Evolutionary conservation across 345 rosid genomes (phyloP).

Genomic region (Salix udensis): DNA sequence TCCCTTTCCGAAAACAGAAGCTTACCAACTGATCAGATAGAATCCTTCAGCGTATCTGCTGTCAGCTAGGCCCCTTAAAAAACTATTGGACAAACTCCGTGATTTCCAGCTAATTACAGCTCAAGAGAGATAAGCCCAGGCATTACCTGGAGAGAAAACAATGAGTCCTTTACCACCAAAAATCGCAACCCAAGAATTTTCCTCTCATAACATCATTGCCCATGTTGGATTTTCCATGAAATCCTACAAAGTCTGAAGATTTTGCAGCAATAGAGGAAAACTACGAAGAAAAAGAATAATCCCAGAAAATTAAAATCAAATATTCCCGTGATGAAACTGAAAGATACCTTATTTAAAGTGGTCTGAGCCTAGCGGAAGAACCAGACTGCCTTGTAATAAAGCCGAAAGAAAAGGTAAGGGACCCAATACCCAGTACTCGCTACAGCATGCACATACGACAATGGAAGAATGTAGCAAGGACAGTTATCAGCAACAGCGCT

Average conservation of each 20-base stretch:
- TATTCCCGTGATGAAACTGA: background rate
- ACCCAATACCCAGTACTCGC: slow-evolving; percentile 19
- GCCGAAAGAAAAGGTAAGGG: slow-evolving; percentile 23
- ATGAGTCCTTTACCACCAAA: slow-evolving; percentile 26
- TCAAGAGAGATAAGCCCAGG: slow-evolving; percentile 14
- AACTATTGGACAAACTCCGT: slow-evolving; percentile 10
- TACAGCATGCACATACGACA: slow-evolving; percentile 16
- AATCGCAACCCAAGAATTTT: slow-evolving; percentile 26
- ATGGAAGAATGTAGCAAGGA: slow-evolving; percentile 13
- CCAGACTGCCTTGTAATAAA: slow-evolving; percentile 19
- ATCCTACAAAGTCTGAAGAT: slow-evolving; percentile 22
- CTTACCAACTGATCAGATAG: slow-evolving; percentile 18
- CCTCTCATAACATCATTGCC: slow-evolving; percentile 12
- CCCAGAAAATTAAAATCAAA: slow-evolving; percentile 23
- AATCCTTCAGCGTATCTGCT: slow-evolving; percentile 5
- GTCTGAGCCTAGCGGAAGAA: slow-evolving; percentile 10
- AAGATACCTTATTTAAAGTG: slow-evolving; percentile 4
- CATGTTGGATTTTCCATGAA: slow-evolving; percentile 27
- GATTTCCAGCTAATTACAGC: slow-evolving; percentile 40
- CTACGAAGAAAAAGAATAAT: slow-evolving; percentile 11
- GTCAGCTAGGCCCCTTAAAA: background rate
- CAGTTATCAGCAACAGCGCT: slow-evolving; percentile 17
- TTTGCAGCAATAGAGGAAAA: slow-evolving; percentile 21
- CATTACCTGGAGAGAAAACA: slow-evolving; percentile 16
- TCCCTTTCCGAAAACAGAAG: slow-evolving; percentile 34